Percentiles rank a stretch among this genome's conserved stretches.
Conservation (phyloP, 2,329 filamentous ascomycete species). For the Alternaria novae-zelandiae region DNA sequence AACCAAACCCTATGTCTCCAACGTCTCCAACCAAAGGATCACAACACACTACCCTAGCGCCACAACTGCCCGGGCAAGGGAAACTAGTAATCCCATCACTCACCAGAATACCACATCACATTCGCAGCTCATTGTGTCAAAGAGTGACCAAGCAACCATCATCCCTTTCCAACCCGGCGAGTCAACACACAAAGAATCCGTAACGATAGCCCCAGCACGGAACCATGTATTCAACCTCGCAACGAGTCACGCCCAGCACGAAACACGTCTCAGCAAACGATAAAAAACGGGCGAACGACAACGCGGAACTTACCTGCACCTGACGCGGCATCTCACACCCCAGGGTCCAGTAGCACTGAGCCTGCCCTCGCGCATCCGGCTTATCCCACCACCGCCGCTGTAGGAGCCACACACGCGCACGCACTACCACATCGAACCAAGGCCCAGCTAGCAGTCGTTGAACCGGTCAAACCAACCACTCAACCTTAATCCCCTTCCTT, state of each 20-base stretch:
- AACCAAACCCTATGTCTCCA: neutral
- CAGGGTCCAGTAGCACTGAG: neutral
- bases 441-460: neutral
- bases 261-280: neutral
- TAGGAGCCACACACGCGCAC: neutral
- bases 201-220: neutral
- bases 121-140: neutral
- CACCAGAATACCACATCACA: neutral
- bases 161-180: neutral
- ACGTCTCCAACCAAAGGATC: neutral
- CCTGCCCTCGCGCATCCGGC: neutral
- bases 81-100: neutral
- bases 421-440: neutral
- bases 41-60: neutral
- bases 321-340: no score
- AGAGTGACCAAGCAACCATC: no score
- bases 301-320: neutral
- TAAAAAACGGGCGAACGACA: neutral
- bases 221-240: neutral
- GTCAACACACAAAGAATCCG: neutral
- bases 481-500: neutral
- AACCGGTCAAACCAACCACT: neutral
- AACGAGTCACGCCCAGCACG: neutral
- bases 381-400: neutral
- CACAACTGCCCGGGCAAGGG: neutral